Evolutionary conservation across 768 basidiomycete genomes (phyloP).

Genomic region (Flagelloscypha sp.): DNA sequence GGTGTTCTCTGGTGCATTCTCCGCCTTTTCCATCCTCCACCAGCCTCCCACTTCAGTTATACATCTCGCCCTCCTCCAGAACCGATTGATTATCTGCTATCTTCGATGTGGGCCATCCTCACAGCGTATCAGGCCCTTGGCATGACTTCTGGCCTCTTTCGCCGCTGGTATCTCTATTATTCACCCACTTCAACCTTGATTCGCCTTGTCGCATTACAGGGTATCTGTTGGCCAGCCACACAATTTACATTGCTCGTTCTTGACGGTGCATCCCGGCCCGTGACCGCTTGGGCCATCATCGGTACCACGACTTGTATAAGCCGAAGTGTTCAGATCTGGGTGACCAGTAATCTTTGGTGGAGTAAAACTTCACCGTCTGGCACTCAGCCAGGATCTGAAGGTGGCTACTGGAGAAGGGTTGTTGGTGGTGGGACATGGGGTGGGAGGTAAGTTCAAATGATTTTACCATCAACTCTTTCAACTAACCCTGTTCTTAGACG

Average conservation of each 20-base stretch:
- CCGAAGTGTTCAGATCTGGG: slow-evolving; percentile 88
- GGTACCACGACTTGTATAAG: slow-evolving; percentile 82
- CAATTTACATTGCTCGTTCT: slow-evolving; percentile 75
- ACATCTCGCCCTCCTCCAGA: slow-evolving; percentile 33
- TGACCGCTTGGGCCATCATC: slow-evolving; percentile 85
- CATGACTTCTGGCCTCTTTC: slow-evolving; percentile 82
- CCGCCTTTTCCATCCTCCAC: slow-evolving; percentile 33
- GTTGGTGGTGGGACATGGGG: slow-evolving; percentile 13
- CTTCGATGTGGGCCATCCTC: slow-evolving; percentile 71
- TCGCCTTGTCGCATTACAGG: slow-evolving; percentile 85
- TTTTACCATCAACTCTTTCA: not conserved
- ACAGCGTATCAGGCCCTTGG: slow-evolving; percentile 86
- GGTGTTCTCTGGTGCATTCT: slow-evolving; percentile 59
- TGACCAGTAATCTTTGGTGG: slow-evolving; percentile 80
- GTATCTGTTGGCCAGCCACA: slow-evolving; percentile 95
- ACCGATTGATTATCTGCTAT: slow-evolving; percentile 57
- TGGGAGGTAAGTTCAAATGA: slow-evolving; percentile 7
- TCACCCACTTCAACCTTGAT: slow-evolving; percentile 81
- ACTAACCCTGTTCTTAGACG: slow-evolving; percentile 25
- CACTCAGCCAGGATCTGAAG: slow-evolving; percentile 14
- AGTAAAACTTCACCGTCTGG: slow-evolving; percentile 13
- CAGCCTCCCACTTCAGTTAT: slow-evolving; percentile 11
- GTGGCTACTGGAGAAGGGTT: slow-evolving; percentile 13
- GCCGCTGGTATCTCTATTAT: slow-evolving; percentile 89
- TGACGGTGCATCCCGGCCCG: slow-evolving; percentile 60